Conservation (phyloP, 208 protist genomes). For the Porcisia hertigi region DNA sequence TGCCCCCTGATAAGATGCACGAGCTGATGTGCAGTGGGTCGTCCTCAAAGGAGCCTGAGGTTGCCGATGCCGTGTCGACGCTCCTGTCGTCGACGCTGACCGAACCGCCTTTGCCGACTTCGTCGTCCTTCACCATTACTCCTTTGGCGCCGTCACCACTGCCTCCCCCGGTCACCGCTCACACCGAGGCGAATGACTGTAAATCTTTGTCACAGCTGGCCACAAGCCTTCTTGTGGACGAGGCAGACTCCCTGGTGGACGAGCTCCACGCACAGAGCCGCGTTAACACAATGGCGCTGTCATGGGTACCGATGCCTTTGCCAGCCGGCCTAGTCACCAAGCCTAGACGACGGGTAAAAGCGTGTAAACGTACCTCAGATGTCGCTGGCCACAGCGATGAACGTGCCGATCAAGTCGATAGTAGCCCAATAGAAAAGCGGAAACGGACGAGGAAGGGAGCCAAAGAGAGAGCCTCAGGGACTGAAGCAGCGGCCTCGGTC, state of each 20-base stretch:
- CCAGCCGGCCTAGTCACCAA: neutral
- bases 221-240: constrained; percentile 7
- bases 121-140: neutral
- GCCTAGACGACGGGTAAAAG: neutral
- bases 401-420: neutral
- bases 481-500: neutral
- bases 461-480: neutral
- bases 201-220: constrained; percentile 8
- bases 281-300: constrained; percentile 7
- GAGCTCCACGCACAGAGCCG: neutral
- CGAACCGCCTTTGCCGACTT: neutral
- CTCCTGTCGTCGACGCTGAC: neutral
- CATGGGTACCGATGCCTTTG: constrained; percentile 18
- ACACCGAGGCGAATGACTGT: neutral
- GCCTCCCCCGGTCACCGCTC: neutral
- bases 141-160: neutral
- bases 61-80: neutral
- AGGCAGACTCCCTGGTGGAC: neutral
- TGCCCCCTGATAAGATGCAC: neutral
- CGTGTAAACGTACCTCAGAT: neutral
- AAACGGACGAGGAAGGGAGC: constrained; percentile 4
- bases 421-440: neutral
- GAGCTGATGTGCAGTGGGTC: neutral
- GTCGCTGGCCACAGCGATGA: neutral
- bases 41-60: neutral